phyloP scores from a whole-genome alignment of 2,329 filamentous ascomycete genomes.

The Shiraia sp. region DNA sequence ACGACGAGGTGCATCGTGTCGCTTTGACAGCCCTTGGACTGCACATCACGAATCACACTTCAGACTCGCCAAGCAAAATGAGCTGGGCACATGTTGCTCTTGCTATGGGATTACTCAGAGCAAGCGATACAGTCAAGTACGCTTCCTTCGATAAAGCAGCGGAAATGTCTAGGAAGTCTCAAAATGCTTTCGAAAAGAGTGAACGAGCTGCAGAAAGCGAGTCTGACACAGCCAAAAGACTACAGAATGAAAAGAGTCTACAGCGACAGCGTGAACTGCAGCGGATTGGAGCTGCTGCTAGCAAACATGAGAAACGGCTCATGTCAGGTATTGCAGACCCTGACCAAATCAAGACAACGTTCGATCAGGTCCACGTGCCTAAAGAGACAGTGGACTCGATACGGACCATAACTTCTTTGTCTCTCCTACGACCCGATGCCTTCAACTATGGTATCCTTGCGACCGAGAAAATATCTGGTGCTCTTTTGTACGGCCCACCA shows the following conservation, averaged over 20 bases:
- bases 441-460: slow-evolving; percentile 94
- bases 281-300: slow-evolving; percentile 45
- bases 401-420: slow-evolving; percentile 85
- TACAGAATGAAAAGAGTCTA: slow-evolving; percentile 14
- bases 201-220: slow-evolving; percentile 9
- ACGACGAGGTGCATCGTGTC: slow-evolving; percentile 64
- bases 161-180: slow-evolving; percentile 9
- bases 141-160: slow-evolving; percentile 31
- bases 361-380: slow-evolving; percentile 82
- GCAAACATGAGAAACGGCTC: slow-evolving; percentile 80
- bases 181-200: slow-evolving; percentile 3
- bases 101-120: slow-evolving; percentile 48
- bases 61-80: slow-evolving; percentile 23
- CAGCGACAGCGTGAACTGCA: slow-evolving; percentile 59
- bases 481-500: slow-evolving; percentile 85
- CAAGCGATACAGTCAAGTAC: slow-evolving; percentile 55
- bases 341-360: slow-evolving; percentile 81
- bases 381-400: slow-evolving; percentile 82
- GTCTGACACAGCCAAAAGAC: slow-evolving; percentile 8
- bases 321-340: slow-evolving; percentile 81
- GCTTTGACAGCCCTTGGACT: slow-evolving; percentile 57
- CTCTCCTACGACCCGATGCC: slow-evolving; percentile 85
- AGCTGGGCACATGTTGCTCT: slow-evolving; percentile 47
- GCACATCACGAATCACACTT: slow-evolving; percentile 23
- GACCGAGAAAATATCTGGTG: slow-evolving; percentile 86